Evolutionary conservation across 2,329 filamentous ascomycete species (phyloP), one percentile per base, ranked within the genome.

Genomic region (Emericellopsis cladophorae): DNA sequence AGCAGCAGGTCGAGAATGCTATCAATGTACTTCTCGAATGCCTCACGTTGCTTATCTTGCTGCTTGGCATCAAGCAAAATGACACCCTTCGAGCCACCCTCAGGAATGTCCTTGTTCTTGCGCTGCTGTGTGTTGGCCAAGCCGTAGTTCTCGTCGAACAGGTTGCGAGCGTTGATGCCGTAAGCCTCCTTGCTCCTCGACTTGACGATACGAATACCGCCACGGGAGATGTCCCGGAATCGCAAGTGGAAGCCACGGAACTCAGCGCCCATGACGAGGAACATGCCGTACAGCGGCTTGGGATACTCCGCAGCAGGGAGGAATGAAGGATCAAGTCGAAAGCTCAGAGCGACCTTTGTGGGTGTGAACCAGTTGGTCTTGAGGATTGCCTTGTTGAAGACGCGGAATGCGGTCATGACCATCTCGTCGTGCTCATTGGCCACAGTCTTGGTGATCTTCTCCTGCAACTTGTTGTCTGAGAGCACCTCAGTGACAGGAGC

Each of bases 1-100:
- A 98, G 73, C 31, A 98, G 77, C 47, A 98, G 78, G 62, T 98
- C 92, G 57, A 98, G 74, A 54, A 98, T 95, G 59, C 87, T 94
- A 68, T 98, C 92, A 54, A 98, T 98, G 66, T 98, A 98, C 71
- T 98, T 98, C 68, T 98, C 90, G 53, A 98, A 98, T 2, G 92
- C 90, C 46, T 94, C 88, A 37, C 74, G 76, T 15, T 83, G 83
- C 66, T 90, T 93, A 62, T 95, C 87, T 64, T 98, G 92, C 64
- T 95, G 88, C 58, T 89, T 82, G 47, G 86, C 79, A 60, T 98
- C 90, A 33, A 98, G 78, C 37, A 98, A 74, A 45, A 98, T 90
- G 43, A 98, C 92, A 66, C 92, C 92, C 70, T 98, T 98, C 54
- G 90, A 94, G 42, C 92, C 92, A 48, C 92, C 92, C 67, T 98